Percentiles rank a stretch among this genome's conserved stretches.
phyloP scores from a whole-genome alignment of 2,329 filamentous ascomycete species.

The Fusarium burgessii region DNA sequence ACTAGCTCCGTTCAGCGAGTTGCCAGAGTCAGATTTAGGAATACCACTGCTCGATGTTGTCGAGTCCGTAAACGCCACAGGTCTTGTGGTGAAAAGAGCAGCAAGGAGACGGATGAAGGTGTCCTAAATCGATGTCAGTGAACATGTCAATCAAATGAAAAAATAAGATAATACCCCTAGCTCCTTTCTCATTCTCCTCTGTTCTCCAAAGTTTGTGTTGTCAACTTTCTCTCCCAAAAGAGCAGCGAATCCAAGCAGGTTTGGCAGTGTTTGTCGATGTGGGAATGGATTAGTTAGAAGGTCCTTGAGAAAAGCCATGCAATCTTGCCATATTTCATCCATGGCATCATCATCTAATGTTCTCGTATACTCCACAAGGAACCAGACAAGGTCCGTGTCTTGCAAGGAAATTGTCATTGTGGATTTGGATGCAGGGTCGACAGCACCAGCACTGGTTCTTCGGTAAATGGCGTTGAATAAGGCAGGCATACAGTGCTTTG shows the following conservation, averaged over 20 bases:
- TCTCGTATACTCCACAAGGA: slow-evolving; percentile 88
- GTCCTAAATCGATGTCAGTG: slow-evolving; percentile 69
- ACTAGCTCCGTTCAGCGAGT: slow-evolving; percentile 51
- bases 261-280: slow-evolving; percentile 89
- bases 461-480: slow-evolving; percentile 98
- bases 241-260: slow-evolving; percentile 87
- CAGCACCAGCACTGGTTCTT: slow-evolving; percentile 83
- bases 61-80: slow-evolving; percentile 76
- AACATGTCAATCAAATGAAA: background rate
- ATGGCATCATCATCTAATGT: slow-evolving; percentile 96
- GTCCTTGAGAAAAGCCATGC: slow-evolving; percentile 89
- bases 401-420: slow-evolving; percentile 87
- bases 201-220: slow-evolving; percentile 97
- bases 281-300: slow-evolving; percentile 94
- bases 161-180: slow-evolving; percentile 70
- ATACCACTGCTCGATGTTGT: slow-evolving; percentile 52
- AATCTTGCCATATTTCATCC: slow-evolving; percentile 98
- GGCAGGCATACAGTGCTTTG: slow-evolving; percentile 90
- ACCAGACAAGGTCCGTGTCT: slow-evolving; percentile 86
- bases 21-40: slow-evolving; percentile 52
- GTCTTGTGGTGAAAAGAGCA: slow-evolving; percentile 93
- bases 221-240: slow-evolving; percentile 95
- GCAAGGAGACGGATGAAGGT: slow-evolving; percentile 88
- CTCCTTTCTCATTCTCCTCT: slow-evolving; percentile 90
- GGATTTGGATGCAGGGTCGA: slow-evolving; percentile 85